These are phyloP conservation scores for Xerocomellus dryophilus DNA, from an alignment of 768 basidiomycete species.

Conservation along the genomic window DNA sequence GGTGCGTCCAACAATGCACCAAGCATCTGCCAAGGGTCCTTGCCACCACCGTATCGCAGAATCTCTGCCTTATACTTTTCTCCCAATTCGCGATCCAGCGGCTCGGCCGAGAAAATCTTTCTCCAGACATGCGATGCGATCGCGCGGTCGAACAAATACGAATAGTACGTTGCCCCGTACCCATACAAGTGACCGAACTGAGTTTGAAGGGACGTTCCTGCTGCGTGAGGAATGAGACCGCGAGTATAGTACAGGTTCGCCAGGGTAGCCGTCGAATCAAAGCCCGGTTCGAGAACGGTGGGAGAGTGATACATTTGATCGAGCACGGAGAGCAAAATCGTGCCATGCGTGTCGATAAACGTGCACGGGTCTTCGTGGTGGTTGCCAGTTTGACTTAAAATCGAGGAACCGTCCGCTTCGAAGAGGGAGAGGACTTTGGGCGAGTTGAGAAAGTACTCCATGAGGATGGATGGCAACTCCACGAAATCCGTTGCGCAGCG, in stretches of 20 bases:
- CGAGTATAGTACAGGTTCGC: constrained; percentile 60
- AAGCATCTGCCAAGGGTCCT: constrained; percentile 94
- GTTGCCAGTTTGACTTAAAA: constrained; percentile 50
- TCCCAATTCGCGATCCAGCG: constrained; percentile 69
- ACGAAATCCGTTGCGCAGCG: constrained; percentile 98
- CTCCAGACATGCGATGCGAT: constrained; percentile 92
- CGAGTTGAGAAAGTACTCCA: constrained; percentile 96
- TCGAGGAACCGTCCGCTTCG: constrained; percentile 47
- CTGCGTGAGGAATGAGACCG: constrained; percentile 80
- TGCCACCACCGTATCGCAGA: constrained; percentile 80
- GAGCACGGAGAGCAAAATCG: constrained; percentile 83
- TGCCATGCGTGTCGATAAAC: constrained; percentile 85
- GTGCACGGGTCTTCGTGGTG: constrained; percentile 74
- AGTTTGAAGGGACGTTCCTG: constrained; percentile 89
- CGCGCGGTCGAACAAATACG: constrained; percentile 93
- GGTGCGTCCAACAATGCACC: constrained; percentile 63
- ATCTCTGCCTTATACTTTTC: constrained; percentile 79
- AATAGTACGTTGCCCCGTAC: constrained; percentile 97
- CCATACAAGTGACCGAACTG: constrained; percentile 95
- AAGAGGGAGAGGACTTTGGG: constrained; percentile 80
- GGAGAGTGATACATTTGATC: constrained; percentile 92
- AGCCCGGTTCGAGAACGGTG: constrained; percentile 46
- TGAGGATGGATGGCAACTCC: constrained; percentile 94
- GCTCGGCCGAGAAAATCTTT: constrained; percentile 65
- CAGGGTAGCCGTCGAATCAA: constrained; percentile 72